Evolutionary conservation across 1,284 basidiomycete species (phyloP).

Genomic region (Cystobasidium slooffiae): DNA sequence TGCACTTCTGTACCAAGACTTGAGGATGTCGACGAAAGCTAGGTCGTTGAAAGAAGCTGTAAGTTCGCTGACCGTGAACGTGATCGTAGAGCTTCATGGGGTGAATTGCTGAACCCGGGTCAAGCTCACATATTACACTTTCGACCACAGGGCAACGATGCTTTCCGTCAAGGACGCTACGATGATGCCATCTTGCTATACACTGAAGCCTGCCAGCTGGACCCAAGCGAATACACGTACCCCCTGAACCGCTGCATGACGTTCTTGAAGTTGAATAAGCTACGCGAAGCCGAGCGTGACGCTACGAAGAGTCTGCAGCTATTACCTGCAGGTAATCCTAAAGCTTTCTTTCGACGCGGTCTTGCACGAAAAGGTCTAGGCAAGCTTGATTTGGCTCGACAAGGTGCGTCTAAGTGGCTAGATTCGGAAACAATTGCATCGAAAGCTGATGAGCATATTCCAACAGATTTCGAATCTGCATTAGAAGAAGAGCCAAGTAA

Average conservation of each 20-base stretch:
- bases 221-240: constrained; percentile 68
- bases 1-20: background rate
- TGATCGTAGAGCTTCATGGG: background rate
- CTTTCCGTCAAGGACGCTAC: constrained; percentile 65
- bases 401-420: constrained; percentile 60
- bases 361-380: constrained; percentile 67
- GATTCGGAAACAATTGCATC: background rate
- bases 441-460: background rate
- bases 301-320: constrained; percentile 46
- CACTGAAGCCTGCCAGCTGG: constrained; percentile 69
- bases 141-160: constrained; percentile 63
- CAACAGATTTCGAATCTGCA: constrained; percentile 66
- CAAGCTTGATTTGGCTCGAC: constrained; percentile 63
- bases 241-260: constrained; percentile 78
- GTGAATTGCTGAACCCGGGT: background rate
- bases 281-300: constrained; percentile 59
- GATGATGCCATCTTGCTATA: constrained; percentile 69
- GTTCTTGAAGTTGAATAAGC: constrained; percentile 74
- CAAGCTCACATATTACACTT: background rate
- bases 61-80: background rate
- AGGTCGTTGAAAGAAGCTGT: constrained; percentile 16
- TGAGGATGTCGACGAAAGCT: constrained; percentile 18
- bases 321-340: constrained; percentile 62
- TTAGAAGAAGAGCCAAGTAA: constrained; percentile 60
- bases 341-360: constrained; percentile 71